These are phyloP conservation scores for Lupinus albus DNA, from an alignment of 306 rosid species.

Conservation along the genomic window DNA sequence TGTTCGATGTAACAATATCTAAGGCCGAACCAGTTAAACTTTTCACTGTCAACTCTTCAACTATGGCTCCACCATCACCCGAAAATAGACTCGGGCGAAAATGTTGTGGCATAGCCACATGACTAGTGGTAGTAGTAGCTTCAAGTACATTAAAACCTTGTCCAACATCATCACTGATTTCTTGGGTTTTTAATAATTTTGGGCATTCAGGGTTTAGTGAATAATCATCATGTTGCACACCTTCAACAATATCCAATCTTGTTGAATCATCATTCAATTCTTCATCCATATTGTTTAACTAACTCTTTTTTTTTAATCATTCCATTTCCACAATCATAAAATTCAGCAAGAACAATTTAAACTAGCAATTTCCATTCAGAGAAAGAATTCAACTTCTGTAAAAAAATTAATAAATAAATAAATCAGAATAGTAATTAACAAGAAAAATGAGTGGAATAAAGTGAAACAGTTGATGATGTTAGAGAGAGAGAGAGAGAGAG, in stretches of 20 bases:
- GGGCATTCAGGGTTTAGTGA: constrained; percentile 43
- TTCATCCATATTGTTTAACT: constrained; percentile 57
- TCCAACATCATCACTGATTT: constrained; percentile 41
- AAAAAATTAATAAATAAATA: neutral
- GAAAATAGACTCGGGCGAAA: constrained; percentile 35
- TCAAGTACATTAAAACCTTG: constrained; percentile 46
- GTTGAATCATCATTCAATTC: constrained; percentile 53
- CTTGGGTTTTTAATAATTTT: constrained; percentile 51
- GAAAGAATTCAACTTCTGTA: constrained; percentile 18
- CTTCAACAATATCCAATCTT: constrained; percentile 49
- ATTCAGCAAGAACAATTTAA: constrained; percentile 23
- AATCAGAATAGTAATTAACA: constrained; percentile 5
- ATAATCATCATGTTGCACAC: constrained; percentile 47
- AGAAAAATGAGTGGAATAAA: neutral
- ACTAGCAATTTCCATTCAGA: constrained; percentile 13
- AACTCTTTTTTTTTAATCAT: constrained; percentile 35
- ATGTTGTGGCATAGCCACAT: constrained; percentile 40
- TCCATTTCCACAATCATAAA: constrained; percentile 37
- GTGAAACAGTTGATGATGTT: neutral
- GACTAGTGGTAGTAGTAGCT: constrained; percentile 13
- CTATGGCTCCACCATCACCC: constrained; percentile 52
- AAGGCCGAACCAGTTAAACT: constrained; percentile 51
- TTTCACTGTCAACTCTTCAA: constrained; percentile 61
- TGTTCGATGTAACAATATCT: constrained; percentile 58
- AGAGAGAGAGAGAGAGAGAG: neutral